These are phyloP conservation scores for Sporormia fimetaria DNA, from an alignment of 495 filamentous ascomycete species.

Conservation along the genomic window DNA sequence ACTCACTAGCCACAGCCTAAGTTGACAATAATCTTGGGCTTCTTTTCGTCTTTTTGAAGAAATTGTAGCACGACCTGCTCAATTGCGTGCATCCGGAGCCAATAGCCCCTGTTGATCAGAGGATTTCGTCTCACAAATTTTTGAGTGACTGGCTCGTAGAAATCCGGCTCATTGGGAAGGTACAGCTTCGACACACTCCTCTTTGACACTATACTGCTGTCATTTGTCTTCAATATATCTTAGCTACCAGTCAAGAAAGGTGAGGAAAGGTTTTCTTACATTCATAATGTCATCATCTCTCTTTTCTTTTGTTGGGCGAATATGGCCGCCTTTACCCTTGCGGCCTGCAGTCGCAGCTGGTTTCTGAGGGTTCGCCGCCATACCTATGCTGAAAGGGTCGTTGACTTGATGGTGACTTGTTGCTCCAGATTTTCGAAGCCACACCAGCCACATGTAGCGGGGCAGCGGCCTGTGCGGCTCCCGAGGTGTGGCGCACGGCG, in stretches of 20 bases:
- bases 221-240: slow-evolving; percentile 57
- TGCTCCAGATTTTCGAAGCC: neutral
- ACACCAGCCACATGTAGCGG: neutral
- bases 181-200: slow-evolving; percentile 79
- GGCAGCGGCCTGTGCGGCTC: neutral
- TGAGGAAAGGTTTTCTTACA: slow-evolving; percentile 35
- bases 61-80: slow-evolving; percentile 62
- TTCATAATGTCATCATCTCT: slow-evolving; percentile 61
- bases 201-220: slow-evolving; percentile 81
- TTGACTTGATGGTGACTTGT: too few relatives aligned
- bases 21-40: slow-evolving; percentile 68
- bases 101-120: slow-evolving; percentile 79
- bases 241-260: neutral
- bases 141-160: slow-evolving; percentile 76
- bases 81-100: slow-evolving; percentile 72
- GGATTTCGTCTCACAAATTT: slow-evolving; percentile 72
- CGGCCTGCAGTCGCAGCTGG: too few relatives aligned
- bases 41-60: slow-evolving; percentile 45
- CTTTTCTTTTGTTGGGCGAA: slow-evolving; percentile 19
- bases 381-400: too few relatives aligned
- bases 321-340: too few relatives aligned
- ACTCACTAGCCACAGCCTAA: slow-evolving; percentile 85
- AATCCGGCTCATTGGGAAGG: slow-evolving; percentile 57
- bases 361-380: too few relatives aligned
- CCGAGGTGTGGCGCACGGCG: neutral